These are phyloP conservation scores for Penicillium sp. DNA, from an alignment of 2,329 filamentous ascomycete species.

Conservation along the genomic window DNA sequence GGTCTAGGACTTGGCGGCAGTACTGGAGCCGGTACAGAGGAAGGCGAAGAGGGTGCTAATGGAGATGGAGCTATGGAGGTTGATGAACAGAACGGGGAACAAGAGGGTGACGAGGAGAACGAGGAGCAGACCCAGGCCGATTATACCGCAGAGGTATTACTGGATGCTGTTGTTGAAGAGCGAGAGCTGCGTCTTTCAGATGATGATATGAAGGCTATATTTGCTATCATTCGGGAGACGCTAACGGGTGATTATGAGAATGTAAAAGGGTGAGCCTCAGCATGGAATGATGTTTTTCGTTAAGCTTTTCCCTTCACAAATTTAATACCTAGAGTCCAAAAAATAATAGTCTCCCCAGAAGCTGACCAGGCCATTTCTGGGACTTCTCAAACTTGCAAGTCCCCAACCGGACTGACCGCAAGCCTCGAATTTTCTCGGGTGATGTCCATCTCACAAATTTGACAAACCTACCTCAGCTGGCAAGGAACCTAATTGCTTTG, in stretches of 20 bases:
- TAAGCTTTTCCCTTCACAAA: neutral
- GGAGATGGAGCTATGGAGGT: slow-evolving; percentile 26
- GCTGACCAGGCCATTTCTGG: neutral
- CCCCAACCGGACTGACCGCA: too few relatives aligned
- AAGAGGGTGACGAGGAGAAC: slow-evolving; percentile 20
- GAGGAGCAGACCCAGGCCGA: slow-evolving; percentile 22
- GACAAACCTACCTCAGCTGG: neutral
- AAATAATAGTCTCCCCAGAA: neutral
- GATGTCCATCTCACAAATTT: neutral
- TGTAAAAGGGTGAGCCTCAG: slow-evolving; percentile 1
- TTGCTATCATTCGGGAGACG: slow-evolving; percentile 39
- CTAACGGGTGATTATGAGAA: slow-evolving; percentile 25
- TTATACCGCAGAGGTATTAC: slow-evolving; percentile 39
- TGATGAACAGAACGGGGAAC: slow-evolving; percentile 21
- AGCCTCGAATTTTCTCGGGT: neutral
- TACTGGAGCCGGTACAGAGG: slow-evolving; percentile 4
- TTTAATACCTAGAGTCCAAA: neutral
- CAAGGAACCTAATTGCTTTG: too few relatives aligned
- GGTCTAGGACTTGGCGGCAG: slow-evolving; percentile 38
- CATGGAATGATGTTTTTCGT: neutral
- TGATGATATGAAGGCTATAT: slow-evolving; percentile 39
- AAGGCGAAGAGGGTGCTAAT: slow-evolving; percentile 9
- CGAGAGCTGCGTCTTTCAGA: slow-evolving; percentile 42
- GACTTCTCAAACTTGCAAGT: too few relatives aligned
- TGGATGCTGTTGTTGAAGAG: slow-evolving; percentile 47